Evolutionary conservation across 148 eudicot species (phyloP).

Genomic region (Rhododendron henanense): DNA sequence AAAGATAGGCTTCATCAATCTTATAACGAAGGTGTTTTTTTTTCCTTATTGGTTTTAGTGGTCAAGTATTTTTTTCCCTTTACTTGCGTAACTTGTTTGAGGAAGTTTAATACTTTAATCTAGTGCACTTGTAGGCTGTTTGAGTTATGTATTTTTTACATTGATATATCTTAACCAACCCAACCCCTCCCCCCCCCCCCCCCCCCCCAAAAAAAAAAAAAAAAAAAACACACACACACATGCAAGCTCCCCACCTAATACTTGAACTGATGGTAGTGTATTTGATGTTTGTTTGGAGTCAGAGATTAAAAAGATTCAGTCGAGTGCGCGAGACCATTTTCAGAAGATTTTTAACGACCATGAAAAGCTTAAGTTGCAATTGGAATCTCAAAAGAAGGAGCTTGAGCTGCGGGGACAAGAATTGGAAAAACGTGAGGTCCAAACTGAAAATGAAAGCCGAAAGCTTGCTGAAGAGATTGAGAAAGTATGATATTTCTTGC

Average conservation of each 20-base stretch:
- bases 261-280: background rate
- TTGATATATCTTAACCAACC: background rate
- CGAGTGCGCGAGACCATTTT: slow-evolving; percentile 75
- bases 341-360: slow-evolving; percentile 82
- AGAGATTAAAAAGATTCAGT: slow-evolving; percentile 81
- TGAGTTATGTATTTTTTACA: background rate
- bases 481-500: slow-evolving; percentile 36
- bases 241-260: background rate
- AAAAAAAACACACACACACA: no score
- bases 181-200: no score
- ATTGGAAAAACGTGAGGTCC: slow-evolving; percentile 82
- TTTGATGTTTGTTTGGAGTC: slow-evolving; percentile 23
- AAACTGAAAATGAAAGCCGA: slow-evolving; percentile 71
- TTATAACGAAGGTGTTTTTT: slow-evolving; percentile 64
- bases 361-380: slow-evolving; percentile 65
- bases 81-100: background rate
- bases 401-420: slow-evolving; percentile 73
- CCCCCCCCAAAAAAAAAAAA: no score
- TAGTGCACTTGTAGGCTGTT: slow-evolving; percentile 4
- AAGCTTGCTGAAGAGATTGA: slow-evolving; percentile 78
- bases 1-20: slow-evolving; percentile 78
- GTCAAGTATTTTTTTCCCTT: background rate
- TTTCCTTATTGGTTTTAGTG: background rate
- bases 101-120: slow-evolving; percentile 7
- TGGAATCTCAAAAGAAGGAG: slow-evolving; percentile 61